phyloP scores from a whole-genome alignment of 2,329 filamentous ascomycete genomes.

The Colletotrichum ledebouriae region DNA sequence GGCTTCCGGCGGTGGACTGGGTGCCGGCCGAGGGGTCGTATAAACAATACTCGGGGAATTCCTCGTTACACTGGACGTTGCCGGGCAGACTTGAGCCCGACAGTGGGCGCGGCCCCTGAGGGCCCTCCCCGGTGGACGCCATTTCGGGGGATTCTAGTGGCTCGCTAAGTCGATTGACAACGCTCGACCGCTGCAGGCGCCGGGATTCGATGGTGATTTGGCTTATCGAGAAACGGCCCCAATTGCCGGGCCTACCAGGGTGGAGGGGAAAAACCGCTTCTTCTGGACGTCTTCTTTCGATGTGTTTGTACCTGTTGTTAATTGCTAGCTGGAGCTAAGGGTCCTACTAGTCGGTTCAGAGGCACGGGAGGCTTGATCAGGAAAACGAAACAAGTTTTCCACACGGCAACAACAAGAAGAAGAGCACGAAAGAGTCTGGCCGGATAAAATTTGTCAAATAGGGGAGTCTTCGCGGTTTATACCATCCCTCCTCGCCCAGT shows the following conservation, averaged over 20 bases:
- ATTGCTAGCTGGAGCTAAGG: not conserved
- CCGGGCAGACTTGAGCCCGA: conserved; percentile 49
- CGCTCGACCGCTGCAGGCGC: conserved; percentile 42
- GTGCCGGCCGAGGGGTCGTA: conserved; percentile 45
- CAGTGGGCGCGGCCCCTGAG: conserved; percentile 42
- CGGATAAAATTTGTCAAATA: not conserved
- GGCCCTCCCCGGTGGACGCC: conserved; percentile 32
- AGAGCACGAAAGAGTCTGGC: not conserved
- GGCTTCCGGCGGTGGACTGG: conserved; percentile 41
- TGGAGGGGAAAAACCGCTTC: not conserved
- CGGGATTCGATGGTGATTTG: conserved; percentile 33
- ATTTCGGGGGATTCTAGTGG: conserved; percentile 42
- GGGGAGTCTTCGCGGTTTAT: conserved; percentile 13
- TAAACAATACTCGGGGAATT: conserved; percentile 62
- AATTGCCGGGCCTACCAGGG: conserved; percentile 28
- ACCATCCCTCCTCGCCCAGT: conserved; percentile 8
- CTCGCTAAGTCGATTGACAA: conserved; percentile 38
- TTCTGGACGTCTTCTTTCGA: conserved; percentile 10
- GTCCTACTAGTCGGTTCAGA: too few relatives aligned
- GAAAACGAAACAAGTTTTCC: conserved; percentile 14
- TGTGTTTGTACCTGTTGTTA: not conserved
- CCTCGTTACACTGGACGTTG: conserved; percentile 53
- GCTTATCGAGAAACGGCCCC: conserved; percentile 36
- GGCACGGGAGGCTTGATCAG: too few relatives aligned
- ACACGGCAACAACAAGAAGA: conserved; percentile 1